These are phyloP conservation scores for Phallus indusiatus DNA, from an alignment of 768 basidiomycete genomes.

Conservation along the genomic window DNA sequence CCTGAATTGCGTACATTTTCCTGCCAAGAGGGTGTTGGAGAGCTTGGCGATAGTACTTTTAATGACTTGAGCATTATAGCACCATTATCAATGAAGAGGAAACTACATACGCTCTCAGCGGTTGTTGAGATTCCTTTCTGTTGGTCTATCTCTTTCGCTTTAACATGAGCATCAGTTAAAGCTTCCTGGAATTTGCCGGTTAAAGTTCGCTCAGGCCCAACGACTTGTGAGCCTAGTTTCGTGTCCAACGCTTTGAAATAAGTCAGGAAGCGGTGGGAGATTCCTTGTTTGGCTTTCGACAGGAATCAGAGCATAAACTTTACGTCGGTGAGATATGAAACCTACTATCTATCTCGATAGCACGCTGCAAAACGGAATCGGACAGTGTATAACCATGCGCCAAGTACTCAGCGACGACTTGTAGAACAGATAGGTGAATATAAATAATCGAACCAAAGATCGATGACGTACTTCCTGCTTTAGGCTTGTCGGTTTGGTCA, in stretches of 20 bases:
- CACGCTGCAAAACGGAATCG: constrained; percentile 67
- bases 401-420: constrained; percentile 89
- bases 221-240: constrained; percentile 54
- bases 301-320: neutral
- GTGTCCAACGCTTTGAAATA: constrained; percentile 72
- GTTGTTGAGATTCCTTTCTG: constrained; percentile 66
- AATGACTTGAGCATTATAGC: neutral
- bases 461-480: constrained; percentile 58
- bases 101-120: constrained; percentile 49
- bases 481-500: constrained; percentile 86
- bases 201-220: constrained; percentile 77
- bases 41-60: constrained; percentile 70
- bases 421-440: constrained; percentile 4
- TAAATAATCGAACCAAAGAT: neutral
- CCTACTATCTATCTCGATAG: constrained; percentile 72
- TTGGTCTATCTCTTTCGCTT: constrained; percentile 70
- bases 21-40: constrained; percentile 68
- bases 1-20: constrained; percentile 38
- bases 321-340: neutral
- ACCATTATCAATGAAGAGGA: neutral
- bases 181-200: constrained; percentile 62
- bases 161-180: constrained; percentile 52
- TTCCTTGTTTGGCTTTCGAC: constrained; percentile 64
- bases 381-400: constrained; percentile 80
- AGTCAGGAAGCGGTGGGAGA: constrained; percentile 72